Base-by-base conservation (phyloP, 805 yeast genomes). In the Myxozyma monticola region DNA sequence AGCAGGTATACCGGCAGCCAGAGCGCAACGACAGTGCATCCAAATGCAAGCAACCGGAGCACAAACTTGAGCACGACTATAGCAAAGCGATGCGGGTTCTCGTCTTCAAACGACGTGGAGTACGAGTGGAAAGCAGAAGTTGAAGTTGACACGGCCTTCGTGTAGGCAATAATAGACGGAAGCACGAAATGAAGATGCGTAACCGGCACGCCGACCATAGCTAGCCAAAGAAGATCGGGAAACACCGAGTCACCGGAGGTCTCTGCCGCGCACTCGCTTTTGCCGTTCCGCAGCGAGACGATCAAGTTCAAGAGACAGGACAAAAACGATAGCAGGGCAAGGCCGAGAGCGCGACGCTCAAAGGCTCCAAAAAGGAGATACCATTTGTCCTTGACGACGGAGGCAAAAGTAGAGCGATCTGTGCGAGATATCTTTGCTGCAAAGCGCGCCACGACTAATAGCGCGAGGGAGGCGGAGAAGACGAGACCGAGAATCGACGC, bases 1-100 rank as follows among this genome's bases (percentile, higher is more conserved):
- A 52, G 34, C 14, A 52, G n/a, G 28, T 48, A 52, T n/a, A 52
- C 49, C 2, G 56, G 56, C 5, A 52, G 34, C 56, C 56, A 52
- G 18, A 43, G 31, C 18, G 37, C 45, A 14, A 41, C 37, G 3
- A 34, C 25, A 3, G 30, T 18, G 14, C 29, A 47, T 5, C 41
- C 49, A 31, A 48, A 52, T 10, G 37, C 25, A 17, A 42, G 31
- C 12, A 37, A 17, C 12, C 20, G 20, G 18, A 42, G 35, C 10
- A 26, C 17, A 30, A 42, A 42, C 30, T 30, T 26, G 15, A 51
- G 36, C 26, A 48, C 15, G 1, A 21, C 28, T 26, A 37, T 30
- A 18, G 42, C 40, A 18, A 20, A 22, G 26, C 14, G 34, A 18
- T 33, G 41, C 5, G n/a, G 26, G 10, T 14, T 9, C 28, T 22